Conservation (phyloP, 2,329 filamentous ascomycete species). For the Aspergillus latus region DNA sequence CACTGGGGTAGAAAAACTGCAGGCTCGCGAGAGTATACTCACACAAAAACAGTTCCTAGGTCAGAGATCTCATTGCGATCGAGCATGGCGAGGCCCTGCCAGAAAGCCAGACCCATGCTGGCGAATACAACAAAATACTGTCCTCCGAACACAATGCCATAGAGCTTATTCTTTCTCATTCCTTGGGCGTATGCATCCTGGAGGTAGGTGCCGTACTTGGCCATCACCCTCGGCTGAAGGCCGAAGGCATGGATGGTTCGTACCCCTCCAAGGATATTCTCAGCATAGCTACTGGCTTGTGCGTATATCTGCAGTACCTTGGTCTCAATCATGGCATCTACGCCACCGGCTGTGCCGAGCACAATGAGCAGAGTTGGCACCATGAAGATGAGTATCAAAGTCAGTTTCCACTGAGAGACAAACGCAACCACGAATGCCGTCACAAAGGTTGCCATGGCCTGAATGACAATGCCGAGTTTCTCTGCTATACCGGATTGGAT, state of each 20-base stretch:
- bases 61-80: conserved; percentile 28
- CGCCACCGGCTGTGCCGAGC: conserved; percentile 48
- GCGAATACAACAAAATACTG: conserved; percentile 21
- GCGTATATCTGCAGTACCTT: conserved; percentile 76
- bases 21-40: conserved; percentile 7
- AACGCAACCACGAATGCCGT: conserved; percentile 90
- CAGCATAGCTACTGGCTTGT: conserved; percentile 69
- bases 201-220: conserved; percentile 22
- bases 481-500: conserved; percentile 92
- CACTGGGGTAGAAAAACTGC: background rate
- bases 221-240: conserved; percentile 18
- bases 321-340: conserved; percentile 73
- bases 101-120: conserved; percentile 52
- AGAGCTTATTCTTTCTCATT: conserved; percentile 22
- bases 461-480: conserved; percentile 76
- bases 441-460: conserved; percentile 76
- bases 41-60: conserved; percentile 29
- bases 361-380: conserved; percentile 54
- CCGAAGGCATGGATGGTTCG: conserved; percentile 26
- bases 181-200: conserved; percentile 17
- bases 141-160: conserved; percentile 21
- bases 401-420: conserved; percentile 87
- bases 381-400: conserved; percentile 81
- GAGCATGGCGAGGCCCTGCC: conserved; percentile 34
- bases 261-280: conserved; percentile 75